Percentiles rank a stretch among this genome's conserved stretches.
phyloP scores from a whole-genome alignment of 2,329 filamentous ascomycete genomes.

The Trichoderma lentiforme region DNA sequence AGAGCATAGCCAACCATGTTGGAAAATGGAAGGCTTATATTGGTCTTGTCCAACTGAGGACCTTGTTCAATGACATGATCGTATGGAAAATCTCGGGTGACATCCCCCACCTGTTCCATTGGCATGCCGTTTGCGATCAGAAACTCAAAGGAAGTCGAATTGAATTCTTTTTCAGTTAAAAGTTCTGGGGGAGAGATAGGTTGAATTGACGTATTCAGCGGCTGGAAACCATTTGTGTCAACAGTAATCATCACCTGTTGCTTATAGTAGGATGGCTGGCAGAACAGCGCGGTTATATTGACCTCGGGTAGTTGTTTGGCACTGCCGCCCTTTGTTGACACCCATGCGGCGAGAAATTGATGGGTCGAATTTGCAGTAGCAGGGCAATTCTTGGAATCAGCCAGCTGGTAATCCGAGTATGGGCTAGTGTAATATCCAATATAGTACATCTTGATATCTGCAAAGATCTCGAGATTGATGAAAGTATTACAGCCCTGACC shows the following conservation, averaged over 20 bases:
- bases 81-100: conserved; percentile 28
- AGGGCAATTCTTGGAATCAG: conserved; percentile 8
- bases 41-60: conserved; percentile 16
- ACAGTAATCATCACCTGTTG: background rate
- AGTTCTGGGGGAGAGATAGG: conserved; percentile 4
- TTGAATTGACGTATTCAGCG: conserved; percentile 1
- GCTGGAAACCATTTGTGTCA: background rate
- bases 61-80: conserved; percentile 27
- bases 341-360: background rate
- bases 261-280: conserved; percentile 11
- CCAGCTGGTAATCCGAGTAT: background rate
- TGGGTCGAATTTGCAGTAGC: conserved; percentile 27
- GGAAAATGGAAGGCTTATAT: conserved; percentile 11
- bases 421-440: background rate
- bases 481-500: conserved; percentile 36
- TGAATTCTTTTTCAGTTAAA: conserved; percentile 31
- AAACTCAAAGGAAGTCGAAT: conserved; percentile 35
- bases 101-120: background rate
- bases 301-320: conserved; percentile 15
- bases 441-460: too few species aligned
- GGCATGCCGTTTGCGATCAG: conserved; percentile 28
- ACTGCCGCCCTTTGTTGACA: too few species aligned
- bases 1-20: conserved; percentile 37
- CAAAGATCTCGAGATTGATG: background rate
- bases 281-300: conserved; percentile 26